A percentile compares a stretch with the other conserved stretches of the same genome.
Conservation (phyloP, 164 flowering plant genomes). For the Vitis cinerea region DNA sequence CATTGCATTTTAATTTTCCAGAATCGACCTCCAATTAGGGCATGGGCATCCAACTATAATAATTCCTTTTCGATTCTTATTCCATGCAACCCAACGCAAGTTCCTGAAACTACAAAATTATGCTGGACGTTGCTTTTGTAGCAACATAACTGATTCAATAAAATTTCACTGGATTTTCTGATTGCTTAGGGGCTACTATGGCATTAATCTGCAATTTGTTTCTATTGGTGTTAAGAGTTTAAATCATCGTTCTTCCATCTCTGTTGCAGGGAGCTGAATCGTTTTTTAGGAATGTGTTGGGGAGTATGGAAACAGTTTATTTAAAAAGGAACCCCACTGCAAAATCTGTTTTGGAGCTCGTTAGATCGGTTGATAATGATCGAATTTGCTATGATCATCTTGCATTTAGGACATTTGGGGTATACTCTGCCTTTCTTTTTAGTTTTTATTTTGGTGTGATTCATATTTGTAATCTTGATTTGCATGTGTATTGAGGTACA, state of each 20-base stretch:
- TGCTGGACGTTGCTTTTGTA: too few species aligned
- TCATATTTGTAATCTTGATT: not conserved
- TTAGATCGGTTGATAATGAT: conserved; percentile 49
- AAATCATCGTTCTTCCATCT: not conserved
- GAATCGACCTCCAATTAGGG: too few species aligned
- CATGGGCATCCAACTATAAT: too few species aligned
- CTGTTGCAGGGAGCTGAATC: conserved; percentile 60
- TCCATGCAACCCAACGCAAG: too few species aligned
- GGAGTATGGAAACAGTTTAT: conserved; percentile 73
- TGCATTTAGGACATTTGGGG: conserved; percentile 92
- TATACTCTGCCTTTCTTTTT: conserved; percentile 16
- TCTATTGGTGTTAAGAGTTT: conserved; percentile 3
- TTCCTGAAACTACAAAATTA: too few species aligned
- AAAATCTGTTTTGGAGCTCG: conserved; percentile 73
- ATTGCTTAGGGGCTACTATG: not conserved
- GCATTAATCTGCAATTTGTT: conserved; percentile 9
- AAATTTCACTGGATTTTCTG: not conserved
- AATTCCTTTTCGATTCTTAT: too few species aligned
- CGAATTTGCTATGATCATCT: conserved; percentile 81
- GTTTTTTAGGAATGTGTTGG: conserved; percentile 68
- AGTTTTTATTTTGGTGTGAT: not conserved
- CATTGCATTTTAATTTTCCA: too few species aligned
- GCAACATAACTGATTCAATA: too few species aligned
- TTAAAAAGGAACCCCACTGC: conserved; percentile 84
- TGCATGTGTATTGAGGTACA: too few species aligned